Conservation (phyloP, 345 rosid genomes). For the Clausena lansium region DNA sequence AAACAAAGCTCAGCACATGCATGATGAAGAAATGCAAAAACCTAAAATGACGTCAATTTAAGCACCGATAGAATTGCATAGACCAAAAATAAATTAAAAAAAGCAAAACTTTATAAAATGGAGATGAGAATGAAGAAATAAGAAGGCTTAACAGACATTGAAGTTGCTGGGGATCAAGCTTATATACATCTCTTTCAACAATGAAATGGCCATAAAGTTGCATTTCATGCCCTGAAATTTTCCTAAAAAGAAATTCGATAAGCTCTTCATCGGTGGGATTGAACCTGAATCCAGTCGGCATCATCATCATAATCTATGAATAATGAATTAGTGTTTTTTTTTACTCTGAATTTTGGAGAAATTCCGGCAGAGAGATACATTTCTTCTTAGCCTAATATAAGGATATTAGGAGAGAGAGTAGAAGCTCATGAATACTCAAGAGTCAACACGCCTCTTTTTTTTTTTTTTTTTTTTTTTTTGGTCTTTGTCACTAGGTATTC, state of each 20-base stretch:
- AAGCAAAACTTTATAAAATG: too few species aligned
- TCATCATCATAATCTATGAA: background rate
- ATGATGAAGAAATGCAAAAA: too few species aligned
- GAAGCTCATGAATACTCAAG: too few species aligned
- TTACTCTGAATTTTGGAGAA: background rate
- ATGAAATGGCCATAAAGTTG: slow-evolving; percentile 13
- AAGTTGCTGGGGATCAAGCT: slow-evolving; percentile 22
- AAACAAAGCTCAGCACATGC: too few species aligned
- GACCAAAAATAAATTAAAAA: too few species aligned
- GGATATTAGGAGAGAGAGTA: background rate
- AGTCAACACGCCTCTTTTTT: too few species aligned
- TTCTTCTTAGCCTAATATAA: background rate
- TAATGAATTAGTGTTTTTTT: too few species aligned
- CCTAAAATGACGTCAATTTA: too few species aligned
- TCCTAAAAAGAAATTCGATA: slow-evolving; percentile 14
- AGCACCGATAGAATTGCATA: too few species aligned
- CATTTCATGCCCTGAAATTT: slow-evolving; percentile 21
- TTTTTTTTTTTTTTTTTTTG: too few species aligned
- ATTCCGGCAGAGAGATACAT: background rate
- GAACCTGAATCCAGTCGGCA: slow-evolving; percentile 27
- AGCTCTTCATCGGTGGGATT: slow-evolving; percentile 32
- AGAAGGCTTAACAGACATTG: background rate
- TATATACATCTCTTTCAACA: slow-evolving; percentile 12
- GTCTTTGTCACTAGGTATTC: too few species aligned
- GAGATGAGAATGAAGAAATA: background rate